phyloP scores from a whole-genome alignment of 768 basidiomycete species.

The Agrocybe pediades region DNA sequence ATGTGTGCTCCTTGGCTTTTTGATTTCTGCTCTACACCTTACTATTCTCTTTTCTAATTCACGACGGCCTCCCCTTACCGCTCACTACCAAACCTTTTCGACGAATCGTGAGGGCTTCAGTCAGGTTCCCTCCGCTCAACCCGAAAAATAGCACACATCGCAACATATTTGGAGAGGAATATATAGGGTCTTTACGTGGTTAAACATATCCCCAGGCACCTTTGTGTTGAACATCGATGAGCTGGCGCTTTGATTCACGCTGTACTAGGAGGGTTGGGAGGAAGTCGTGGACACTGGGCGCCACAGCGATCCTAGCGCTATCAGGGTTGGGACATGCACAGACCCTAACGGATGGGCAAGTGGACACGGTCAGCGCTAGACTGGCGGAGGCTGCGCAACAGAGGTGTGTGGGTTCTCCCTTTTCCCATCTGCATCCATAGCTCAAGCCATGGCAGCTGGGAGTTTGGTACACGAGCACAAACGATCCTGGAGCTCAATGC shows the following conservation, averaged over 20 bases:
- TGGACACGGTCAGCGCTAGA: slow-evolving; percentile 33
- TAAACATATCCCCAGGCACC: neutral
- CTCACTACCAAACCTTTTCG: no score
- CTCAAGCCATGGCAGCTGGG: slow-evolving; percentile 41
- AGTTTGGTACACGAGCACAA: slow-evolving; percentile 56
- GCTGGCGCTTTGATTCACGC: neutral
- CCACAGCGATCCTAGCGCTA: neutral
- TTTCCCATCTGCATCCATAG: neutral
- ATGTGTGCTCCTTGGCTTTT: no score
- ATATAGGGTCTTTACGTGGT: neutral
- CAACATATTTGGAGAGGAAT: neutral
- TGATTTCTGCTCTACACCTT: no score
- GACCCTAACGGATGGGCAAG: slow-evolving; percentile 32
- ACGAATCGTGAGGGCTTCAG: neutral
- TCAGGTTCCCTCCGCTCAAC: neutral
- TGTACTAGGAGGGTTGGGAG: neutral
- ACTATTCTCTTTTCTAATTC: no score
- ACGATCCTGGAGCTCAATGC: slow-evolving; percentile 49
- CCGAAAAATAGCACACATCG: neutral
- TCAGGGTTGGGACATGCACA: slow-evolving; percentile 20
- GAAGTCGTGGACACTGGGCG: neutral
- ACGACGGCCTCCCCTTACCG: no score
- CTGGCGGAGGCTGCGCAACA: slow-evolving; percentile 36
- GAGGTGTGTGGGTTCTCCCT: slow-evolving; percentile 29
- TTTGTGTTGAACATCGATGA: neutral